phyloP scores from a whole-genome alignment of 2,329 filamentous ascomycete genomes.

The Apiospora aurea region DNA sequence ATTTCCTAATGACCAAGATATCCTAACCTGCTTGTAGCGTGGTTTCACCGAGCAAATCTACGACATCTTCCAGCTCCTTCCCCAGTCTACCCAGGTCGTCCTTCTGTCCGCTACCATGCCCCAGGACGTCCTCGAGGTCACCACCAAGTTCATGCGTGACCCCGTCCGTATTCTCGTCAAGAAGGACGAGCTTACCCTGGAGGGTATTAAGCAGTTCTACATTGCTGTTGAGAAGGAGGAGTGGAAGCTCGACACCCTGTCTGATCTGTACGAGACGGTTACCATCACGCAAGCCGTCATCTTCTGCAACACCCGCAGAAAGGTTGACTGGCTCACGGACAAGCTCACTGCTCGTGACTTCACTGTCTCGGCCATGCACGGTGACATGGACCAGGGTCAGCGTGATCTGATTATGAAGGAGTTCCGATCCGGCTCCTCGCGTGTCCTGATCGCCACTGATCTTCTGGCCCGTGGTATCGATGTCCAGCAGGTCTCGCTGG shows the following conservation, averaged over 20 bases:
- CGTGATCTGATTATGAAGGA: constrained; percentile 99
- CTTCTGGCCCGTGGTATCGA: constrained; percentile 99
- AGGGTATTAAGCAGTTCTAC: constrained; percentile 99
- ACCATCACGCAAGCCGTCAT: constrained; percentile 99
- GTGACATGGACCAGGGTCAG: constrained; percentile 98
- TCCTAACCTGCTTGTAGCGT: constrained; percentile 63
- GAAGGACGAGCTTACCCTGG: constrained; percentile 98
- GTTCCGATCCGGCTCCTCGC: constrained; percentile 97
- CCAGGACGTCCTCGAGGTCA: constrained; percentile 98
- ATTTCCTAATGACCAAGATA: constrained; percentile 27
- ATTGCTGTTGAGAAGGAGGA: constrained; percentile 99
- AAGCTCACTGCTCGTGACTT: constrained; percentile 99
- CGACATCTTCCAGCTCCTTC: constrained; percentile 99
- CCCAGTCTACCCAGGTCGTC: constrained; percentile 97
- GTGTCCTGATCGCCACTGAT: constrained; percentile 98
- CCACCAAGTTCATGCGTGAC: constrained; percentile 99
- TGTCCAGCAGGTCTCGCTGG: constrained; percentile 98
- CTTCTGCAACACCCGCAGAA: constrained; percentile 99
- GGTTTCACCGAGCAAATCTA: constrained; percentile 99
- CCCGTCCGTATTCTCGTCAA: constrained; percentile 99
- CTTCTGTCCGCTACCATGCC: constrained; percentile 98
- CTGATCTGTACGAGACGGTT: constrained; percentile 98
- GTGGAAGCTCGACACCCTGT: constrained; percentile 99
- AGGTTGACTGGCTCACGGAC: constrained; percentile 99
- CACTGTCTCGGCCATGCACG: constrained; percentile 99